Conservation (phyloP, 805 yeast genomes). For the Sungouiozyma intestinalis region DNA sequence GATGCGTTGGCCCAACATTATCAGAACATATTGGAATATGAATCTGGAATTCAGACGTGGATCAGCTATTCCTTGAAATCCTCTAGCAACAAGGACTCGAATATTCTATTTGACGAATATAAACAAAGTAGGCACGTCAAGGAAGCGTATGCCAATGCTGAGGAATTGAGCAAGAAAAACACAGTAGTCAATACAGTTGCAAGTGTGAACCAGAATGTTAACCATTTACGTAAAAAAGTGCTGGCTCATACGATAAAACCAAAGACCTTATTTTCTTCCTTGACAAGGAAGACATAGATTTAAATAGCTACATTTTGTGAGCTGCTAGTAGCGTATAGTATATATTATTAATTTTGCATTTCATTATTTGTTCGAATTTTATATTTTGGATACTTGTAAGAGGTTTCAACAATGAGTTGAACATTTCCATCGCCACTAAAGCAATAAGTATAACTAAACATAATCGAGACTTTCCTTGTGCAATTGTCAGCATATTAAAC, state of each 20-base stretch:
- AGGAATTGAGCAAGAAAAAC: slow-evolving; percentile 31
- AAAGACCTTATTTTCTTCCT: slow-evolving; percentile 41
- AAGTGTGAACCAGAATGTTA: slow-evolving; percentile 37
- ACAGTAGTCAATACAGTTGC: slow-evolving; percentile 33
- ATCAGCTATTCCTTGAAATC: slow-evolving; percentile 30
- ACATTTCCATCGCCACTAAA: no score
- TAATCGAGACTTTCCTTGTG: no score
- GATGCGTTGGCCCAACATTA: slow-evolving; percentile 21
- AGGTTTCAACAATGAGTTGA: no score
- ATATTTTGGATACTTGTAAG: background rate
- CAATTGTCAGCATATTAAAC: no score
- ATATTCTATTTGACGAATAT: slow-evolving; percentile 29
- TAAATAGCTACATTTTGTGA: background rate
- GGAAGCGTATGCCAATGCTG: slow-evolving; percentile 57
- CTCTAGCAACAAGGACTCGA: slow-evolving; percentile 22
- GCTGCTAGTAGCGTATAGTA: background rate
- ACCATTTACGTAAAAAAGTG: slow-evolving; percentile 40
- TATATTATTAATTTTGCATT: background rate
- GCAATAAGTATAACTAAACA: no score
- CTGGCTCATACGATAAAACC: slow-evolving; percentile 41
- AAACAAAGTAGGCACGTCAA: slow-evolving; percentile 42
- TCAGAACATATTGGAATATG: slow-evolving; percentile 34
- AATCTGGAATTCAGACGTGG: slow-evolving; percentile 54
- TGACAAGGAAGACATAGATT: slow-evolving; percentile 37
- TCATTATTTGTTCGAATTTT: background rate